These are phyloP conservation scores for Pseudogymnoascus sp. DNA, from an alignment of 2,329 filamentous ascomycete species.

Conservation along the genomic window DNA sequence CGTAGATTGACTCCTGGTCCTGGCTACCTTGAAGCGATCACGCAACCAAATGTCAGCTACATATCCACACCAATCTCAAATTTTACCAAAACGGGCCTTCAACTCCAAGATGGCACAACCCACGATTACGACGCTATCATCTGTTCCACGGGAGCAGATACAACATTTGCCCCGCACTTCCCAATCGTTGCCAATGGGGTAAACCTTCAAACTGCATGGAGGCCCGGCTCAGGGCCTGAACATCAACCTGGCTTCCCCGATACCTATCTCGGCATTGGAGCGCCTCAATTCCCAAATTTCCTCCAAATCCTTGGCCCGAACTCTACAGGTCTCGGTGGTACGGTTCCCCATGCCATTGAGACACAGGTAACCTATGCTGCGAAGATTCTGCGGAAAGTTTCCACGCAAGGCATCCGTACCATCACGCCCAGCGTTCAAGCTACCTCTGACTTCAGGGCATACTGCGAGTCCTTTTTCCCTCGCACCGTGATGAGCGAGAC, in stretches of 20 bases:
- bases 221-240: conserved; percentile 34
- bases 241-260: conserved; percentile 24
- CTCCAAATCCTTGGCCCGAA: conserved; percentile 11
- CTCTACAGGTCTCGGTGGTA: conserved; percentile 50
- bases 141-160: conserved; percentile 25
- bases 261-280: conserved; percentile 12
- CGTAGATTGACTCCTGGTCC: conserved; percentile 39
- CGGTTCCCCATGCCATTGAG: conserved; percentile 58
- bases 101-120: conserved; percentile 21
- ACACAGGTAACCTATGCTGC: conserved; percentile 57
- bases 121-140: conserved; percentile 23
- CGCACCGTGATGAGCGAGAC: conserved; percentile 50
- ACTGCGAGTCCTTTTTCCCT: conserved; percentile 47
- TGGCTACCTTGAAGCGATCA: conserved; percentile 41
- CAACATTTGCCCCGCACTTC: conserved; percentile 10
- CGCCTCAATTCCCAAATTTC: conserved; percentile 12
- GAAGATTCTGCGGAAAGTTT: conserved; percentile 58
- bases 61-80: conserved; percentile 30
- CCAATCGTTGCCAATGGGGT: conserved; percentile 9
- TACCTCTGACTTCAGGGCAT: conserved; percentile 56
- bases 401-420: conserved; percentile 56
- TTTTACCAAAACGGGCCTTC: conserved; percentile 30
- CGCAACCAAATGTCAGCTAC: conserved; percentile 36
- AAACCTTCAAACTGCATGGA: conserved; percentile 38
- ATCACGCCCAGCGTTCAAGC: conserved; percentile 50